These are phyloP conservation scores for Leavenworthia alabamica DNA, from an alignment of 345 rosid genomes.

Conservation along the genomic window DNA sequence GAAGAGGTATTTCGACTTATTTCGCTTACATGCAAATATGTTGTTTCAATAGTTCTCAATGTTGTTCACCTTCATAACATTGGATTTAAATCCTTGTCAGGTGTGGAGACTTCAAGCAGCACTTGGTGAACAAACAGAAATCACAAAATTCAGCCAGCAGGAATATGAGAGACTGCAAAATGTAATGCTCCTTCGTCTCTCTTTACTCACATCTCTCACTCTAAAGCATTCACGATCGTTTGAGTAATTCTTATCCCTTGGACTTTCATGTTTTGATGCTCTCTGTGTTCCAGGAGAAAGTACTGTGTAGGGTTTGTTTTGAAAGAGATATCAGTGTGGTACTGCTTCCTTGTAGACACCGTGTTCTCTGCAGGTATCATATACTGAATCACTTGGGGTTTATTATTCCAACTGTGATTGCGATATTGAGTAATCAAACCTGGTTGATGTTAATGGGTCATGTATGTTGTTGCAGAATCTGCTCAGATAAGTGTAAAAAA, in stretches of 20 bases:
- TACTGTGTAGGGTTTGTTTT: conserved; percentile 85
- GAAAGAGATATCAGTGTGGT: conserved; percentile 86
- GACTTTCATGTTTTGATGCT: neutral
- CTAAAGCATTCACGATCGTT: neutral
- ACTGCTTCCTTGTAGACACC: conserved; percentile 93
- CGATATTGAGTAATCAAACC: neutral
- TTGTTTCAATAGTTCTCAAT: neutral
- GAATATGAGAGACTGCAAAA: conserved; percentile 93
- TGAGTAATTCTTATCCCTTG: neutral
- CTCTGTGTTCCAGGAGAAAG: conserved; percentile 65
- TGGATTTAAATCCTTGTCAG: conserved; percentile 28
- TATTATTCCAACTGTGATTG: neutral
- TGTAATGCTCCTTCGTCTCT: conserved; percentile 35
- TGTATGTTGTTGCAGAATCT: conserved; percentile 50
- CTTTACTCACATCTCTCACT: neutral
- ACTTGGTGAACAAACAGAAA: conserved; percentile 92
- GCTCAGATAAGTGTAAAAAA: conserved; percentile 84
- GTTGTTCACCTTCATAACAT: neutral
- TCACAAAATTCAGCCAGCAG: conserved; percentile 78
- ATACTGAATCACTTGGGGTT: neutral
- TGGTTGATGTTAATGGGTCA: neutral
- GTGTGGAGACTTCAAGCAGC: conserved; percentile 99
- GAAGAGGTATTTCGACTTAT: conserved; percentile 60
- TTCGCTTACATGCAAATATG: neutral
- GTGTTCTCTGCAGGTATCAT: conserved; percentile 77